These are phyloP conservation scores for Orychophragmus violaceus DNA, from an alignment of 345 rosid genomes.

Conservation along the genomic window DNA sequence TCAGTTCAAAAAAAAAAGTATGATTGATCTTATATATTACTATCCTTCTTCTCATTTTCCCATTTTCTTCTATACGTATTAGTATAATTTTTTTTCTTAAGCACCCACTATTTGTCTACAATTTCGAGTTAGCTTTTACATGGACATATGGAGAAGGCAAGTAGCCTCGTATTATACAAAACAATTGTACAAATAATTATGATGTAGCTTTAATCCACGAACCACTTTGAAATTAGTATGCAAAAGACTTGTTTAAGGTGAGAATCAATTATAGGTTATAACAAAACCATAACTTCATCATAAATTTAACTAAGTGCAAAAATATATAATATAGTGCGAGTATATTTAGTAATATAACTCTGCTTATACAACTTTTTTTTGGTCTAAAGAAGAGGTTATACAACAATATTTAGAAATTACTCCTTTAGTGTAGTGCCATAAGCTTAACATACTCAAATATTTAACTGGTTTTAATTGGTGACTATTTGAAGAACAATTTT, in stretches of 20 bases:
- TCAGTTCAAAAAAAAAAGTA: too few species aligned
- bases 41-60: neutral
- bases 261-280: neutral
- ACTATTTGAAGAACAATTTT: too few species aligned
- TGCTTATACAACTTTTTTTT: too few species aligned
- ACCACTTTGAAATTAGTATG: neutral
- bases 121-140: slow-evolving; percentile 7
- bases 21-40: slow-evolving; percentile 15
- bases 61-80: neutral
- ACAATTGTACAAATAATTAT: neutral
- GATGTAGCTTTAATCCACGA: neutral
- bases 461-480: too few species aligned
- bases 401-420: too few species aligned
- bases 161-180: neutral
- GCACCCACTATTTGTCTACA: neutral
- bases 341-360: too few species aligned
- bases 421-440: too few species aligned
- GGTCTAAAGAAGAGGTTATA: too few species aligned
- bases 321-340: neutral
- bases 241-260: neutral
- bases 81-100: neutral
- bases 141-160: slow-evolving; percentile 7
- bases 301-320: neutral
- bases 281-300: neutral
- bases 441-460: too few species aligned